phyloP scores from a whole-genome alignment of 371 early-diverging fungal genomes.

The Lichtheimia hyalospora region DNA sequence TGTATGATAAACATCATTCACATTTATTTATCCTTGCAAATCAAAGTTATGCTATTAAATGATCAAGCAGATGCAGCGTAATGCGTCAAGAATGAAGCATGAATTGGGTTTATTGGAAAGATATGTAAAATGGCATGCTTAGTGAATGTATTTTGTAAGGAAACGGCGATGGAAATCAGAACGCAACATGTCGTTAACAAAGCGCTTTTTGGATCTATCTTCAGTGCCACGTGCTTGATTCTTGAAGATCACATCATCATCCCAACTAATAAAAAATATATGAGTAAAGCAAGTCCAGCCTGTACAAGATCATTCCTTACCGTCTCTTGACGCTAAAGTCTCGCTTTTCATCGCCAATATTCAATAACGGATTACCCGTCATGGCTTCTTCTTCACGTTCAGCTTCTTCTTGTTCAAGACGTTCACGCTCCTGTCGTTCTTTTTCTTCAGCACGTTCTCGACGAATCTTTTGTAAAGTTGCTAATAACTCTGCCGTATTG shows the following conservation, averaged over 20 bases:
- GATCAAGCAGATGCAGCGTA: too few relatives aligned
- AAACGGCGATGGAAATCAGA: conserved; percentile 96
- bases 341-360: conserved; percentile 46
- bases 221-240: conserved; percentile 91
- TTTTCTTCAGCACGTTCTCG: conserved; percentile 91
- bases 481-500: conserved; percentile 86
- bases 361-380: conserved; percentile 85
- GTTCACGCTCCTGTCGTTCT: conserved; percentile 76
- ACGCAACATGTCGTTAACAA: conserved; percentile 94
- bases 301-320: conserved; percentile 22
- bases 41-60: too few relatives aligned
- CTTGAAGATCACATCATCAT: conserved; percentile 96
- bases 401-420: conserved; percentile 51
- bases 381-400: conserved; percentile 61
- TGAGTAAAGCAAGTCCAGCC: neutral
- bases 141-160: conserved; percentile 86
- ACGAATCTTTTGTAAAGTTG: conserved; percentile 94
- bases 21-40: too few relatives aligned
- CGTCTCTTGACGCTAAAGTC: conserved; percentile 90
- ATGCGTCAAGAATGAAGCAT: too few relatives aligned
- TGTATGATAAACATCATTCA: too few relatives aligned
- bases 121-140: conserved; percentile 15
- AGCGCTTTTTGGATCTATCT: conserved; percentile 87
- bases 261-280: conserved; percentile 65
- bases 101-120: too few relatives aligned